These are phyloP conservation scores for Pichia sp. DNA, from an alignment of 1,139 yeast genomes.

Conservation along the genomic window DNA sequence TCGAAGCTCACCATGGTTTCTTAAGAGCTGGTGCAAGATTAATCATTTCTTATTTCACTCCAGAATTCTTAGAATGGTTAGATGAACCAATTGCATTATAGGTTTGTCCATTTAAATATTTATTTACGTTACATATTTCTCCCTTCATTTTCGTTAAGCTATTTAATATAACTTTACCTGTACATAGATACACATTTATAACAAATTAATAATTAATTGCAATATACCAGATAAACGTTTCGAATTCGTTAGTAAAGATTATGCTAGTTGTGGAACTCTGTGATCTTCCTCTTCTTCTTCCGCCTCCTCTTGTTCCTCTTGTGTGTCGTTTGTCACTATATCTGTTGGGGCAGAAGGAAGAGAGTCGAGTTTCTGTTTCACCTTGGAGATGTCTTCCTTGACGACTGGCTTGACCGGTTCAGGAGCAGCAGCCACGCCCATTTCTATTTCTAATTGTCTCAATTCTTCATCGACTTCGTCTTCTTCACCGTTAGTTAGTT, in stretches of 20 bases:
- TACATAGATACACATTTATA: no score
- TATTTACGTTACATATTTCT: background rate
- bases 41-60: slow-evolving; percentile 90
- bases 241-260: no score
- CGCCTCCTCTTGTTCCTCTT: slow-evolving; percentile 17
- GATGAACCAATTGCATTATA: slow-evolving; percentile 31
- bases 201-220: no score
- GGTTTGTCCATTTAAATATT: background rate
- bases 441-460: slow-evolving; percentile 47
- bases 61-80: slow-evolving; percentile 95
- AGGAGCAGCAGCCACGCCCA: slow-evolving; percentile 20
- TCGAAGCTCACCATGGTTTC: slow-evolving; percentile 89
- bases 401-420: no score
- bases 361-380: slow-evolving; percentile 12
- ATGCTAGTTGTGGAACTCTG: slow-evolving; percentile 8
- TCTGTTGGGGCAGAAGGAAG: slow-evolving; percentile 31
- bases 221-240: no score
- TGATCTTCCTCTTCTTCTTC: slow-evolving; percentile 19
- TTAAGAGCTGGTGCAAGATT: slow-evolving; percentile 96
- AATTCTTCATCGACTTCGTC: slow-evolving; percentile 67
- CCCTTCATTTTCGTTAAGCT: no score
- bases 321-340: slow-evolving; percentile 27
- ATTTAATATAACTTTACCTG: no score
- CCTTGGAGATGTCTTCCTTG: background rate
- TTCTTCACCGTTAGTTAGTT: slow-evolving; percentile 56